Evolutionary conservation across 78 protist species (phyloP).

Genomic region (Dictyostelium intermedium): DNA sequence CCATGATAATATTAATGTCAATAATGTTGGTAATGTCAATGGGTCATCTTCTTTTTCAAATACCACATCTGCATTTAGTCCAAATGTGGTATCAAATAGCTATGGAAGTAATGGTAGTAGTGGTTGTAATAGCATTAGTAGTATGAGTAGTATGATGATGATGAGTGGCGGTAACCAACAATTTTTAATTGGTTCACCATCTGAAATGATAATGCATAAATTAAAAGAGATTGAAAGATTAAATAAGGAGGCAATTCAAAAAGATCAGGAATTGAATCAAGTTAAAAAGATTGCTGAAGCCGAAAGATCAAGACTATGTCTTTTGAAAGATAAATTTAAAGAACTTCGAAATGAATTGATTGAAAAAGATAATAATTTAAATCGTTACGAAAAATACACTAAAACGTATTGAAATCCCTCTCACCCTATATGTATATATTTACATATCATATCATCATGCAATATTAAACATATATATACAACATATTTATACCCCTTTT

Average conservation of each 20-base stretch:
- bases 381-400: background rate
- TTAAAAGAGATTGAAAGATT: conserved; percentile 51
- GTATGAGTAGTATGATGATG: conserved; percentile 7
- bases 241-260: conserved; percentile 8
- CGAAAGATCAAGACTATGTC: conserved; percentile 39
- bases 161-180: background rate
- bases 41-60: background rate
- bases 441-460: background rate
- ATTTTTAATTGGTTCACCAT: conserved; percentile 54
- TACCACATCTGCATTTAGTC: background rate
- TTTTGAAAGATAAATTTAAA: conserved; percentile 33
- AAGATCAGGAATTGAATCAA: conserved; percentile 50
- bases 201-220: conserved; percentile 53
- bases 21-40: background rate
- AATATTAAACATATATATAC: background rate
- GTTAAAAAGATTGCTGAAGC: conserved; percentile 77
- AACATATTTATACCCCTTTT: background rate
- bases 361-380: background rate
- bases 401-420: background rate
- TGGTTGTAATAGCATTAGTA: conserved; percentile 1
- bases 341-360: conserved; percentile 32
- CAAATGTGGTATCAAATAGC: background rate
- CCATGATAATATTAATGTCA: background rate
- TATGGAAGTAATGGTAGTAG: conserved; percentile 1
- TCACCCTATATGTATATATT: background rate